These are phyloP conservation scores for Neofusicoccum ribis DNA, from an alignment of 2,329 filamentous ascomycete species.

Conservation along the genomic window DNA sequence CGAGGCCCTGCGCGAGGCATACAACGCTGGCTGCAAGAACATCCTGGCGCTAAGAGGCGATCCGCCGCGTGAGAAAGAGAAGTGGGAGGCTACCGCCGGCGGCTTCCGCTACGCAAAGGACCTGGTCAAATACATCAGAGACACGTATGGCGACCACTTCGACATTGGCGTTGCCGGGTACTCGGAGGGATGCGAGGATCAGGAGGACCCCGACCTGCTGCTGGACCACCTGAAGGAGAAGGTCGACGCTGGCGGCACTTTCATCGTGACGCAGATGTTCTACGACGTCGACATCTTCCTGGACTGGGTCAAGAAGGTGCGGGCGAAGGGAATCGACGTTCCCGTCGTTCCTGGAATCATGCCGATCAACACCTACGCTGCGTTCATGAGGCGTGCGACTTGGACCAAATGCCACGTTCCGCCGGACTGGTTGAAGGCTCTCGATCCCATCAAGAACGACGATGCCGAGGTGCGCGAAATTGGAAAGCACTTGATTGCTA, in stretches of 20 bases:
- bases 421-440: constrained; percentile 71
- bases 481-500: constrained; percentile 80
- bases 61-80: constrained; percentile 88
- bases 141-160: constrained; percentile 83
- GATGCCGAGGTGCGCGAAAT: constrained; percentile 89
- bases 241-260: constrained; percentile 87
- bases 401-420: constrained; percentile 90
- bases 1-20: constrained; percentile 80
- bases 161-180: constrained; percentile 95
- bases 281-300: constrained; percentile 97
- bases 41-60: constrained; percentile 93
- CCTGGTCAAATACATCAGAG: constrained; percentile 78
- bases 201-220: constrained; percentile 79
- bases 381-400: constrained; percentile 84
- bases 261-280: constrained; percentile 99
- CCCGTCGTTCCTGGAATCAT: constrained; percentile 87
- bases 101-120: constrained; percentile 92
- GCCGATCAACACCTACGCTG: constrained; percentile 92
- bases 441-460: constrained; percentile 96
- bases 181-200: constrained; percentile 92
- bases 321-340: constrained; percentile 78
- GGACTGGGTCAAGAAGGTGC: constrained; percentile 83
- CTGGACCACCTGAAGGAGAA: constrained; percentile 96
- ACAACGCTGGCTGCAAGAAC: constrained; percentile 95
- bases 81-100: constrained; percentile 84